These are phyloP conservation scores for Lactifluus piperatus DNA, from an alignment of 768 basidiomycete species.

Conservation along the genomic window DNA sequence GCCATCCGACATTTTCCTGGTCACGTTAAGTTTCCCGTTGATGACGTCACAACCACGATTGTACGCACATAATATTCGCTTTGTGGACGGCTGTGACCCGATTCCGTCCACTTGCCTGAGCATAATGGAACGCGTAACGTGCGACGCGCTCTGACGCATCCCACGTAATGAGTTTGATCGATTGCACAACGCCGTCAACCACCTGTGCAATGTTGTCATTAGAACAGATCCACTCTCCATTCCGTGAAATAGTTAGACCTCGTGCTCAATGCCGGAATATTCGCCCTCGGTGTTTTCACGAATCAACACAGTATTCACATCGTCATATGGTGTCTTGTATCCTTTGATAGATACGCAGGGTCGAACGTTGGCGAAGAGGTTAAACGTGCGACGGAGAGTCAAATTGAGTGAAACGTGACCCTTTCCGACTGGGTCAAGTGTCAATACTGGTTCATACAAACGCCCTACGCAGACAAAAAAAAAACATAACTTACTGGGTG, in stretches of 20 bases:
- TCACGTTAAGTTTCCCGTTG: neutral
- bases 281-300: slow-evolving; percentile 99
- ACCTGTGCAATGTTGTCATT: slow-evolving; percentile 41
- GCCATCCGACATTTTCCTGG: slow-evolving; percentile 99
- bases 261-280: slow-evolving; percentile 99
- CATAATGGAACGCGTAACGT: slow-evolving; percentile 97
- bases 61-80: slow-evolving; percentile 89
- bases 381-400: slow-evolving; percentile 94
- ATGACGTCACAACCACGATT: slow-evolving; percentile 4
- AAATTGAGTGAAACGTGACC: slow-evolving; percentile 97
- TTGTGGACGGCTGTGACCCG: slow-evolving; percentile 99
- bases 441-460: slow-evolving; percentile 9
- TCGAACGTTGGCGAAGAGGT: slow-evolving; percentile 96
- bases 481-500: slow-evolving; percentile 84
- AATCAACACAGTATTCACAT: slow-evolving; percentile 96
- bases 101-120: slow-evolving; percentile 76
- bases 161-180: slow-evolving; percentile 99
- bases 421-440: slow-evolving; percentile 71
- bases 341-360: slow-evolving; percentile 94
- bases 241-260: slow-evolving; percentile 41
- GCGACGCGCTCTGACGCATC: slow-evolving; percentile 98
- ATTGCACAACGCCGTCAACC: slow-evolving; percentile 97
- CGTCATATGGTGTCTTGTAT: slow-evolving; percentile 97
- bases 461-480: neutral
- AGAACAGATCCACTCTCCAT: neutral